Base-by-base conservation (phyloP, 1,284 basidiomycete genomes). In the Chalciporus sp. region DNA sequence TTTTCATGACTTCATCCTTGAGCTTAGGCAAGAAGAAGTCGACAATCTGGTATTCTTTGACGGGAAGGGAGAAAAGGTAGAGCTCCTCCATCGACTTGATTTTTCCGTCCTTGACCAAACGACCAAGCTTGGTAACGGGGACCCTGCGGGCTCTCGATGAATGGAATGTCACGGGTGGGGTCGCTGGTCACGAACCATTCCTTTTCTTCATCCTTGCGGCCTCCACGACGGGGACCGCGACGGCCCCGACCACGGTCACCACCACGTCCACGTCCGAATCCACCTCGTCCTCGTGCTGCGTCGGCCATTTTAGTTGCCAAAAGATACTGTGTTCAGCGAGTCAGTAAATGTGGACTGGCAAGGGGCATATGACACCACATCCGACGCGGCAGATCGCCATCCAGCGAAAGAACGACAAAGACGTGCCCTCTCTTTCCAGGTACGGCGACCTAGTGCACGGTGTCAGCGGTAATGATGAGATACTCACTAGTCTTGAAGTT, bases 71-170 rank as follows among this genome's bases (percentile, higher is more conserved):
- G 89, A 99, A 99, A 71, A 99, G 93, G 83, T 99, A 99, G 80
- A 99, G 98, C 76, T 99, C 97, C 77, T 99, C 97, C 86, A 99
- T 97, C 48, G 95, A 98, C 82, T 97, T 98, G 84, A 99, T 98
- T 83, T 99, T 99, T 71, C 95, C 95, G 71, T 98, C 97, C 82
- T 98, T 98, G 53, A 98, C 96, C 69, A 99, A 88, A 77, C 96
- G 95, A 61, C 96, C 96, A 66, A 99, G 92, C 76, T 98, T 98
- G 76, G 96, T 99, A 76, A 99, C 97, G 70, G 96, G 96, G 62
- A 91, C 89, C 94, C 94, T 95, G 63, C 33, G 43, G 29, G 23
- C 27, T 40, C 28, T 31, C 28, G 17, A 57, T 59, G 51, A 53
- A 51, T 27, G 29, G 35, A 27, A 42, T 45, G 27, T 42, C 43